Conservation (phyloP, 2,329 filamentous ascomycete genomes). For the Boeremia lycopersici region DNA sequence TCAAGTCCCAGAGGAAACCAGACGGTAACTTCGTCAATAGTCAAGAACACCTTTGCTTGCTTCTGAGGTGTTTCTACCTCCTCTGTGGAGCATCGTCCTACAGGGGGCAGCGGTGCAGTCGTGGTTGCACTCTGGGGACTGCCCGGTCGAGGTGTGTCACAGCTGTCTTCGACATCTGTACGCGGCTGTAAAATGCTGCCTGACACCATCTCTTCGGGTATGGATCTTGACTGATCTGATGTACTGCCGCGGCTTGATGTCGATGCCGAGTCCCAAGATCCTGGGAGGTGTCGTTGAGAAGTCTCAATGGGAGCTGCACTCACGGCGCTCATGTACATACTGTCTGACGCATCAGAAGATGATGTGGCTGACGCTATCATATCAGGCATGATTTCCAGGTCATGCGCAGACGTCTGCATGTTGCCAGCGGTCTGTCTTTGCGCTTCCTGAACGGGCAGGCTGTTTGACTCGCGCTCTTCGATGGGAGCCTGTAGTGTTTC, state of each 20-base stretch:
- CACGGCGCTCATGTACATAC: slow-evolving; percentile 81
- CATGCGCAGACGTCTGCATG: not conserved
- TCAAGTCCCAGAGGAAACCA: slow-evolving; percentile 45
- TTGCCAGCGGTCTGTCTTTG: slow-evolving; percentile 4
- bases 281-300: slow-evolving; percentile 44
- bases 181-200: slow-evolving; percentile 39
- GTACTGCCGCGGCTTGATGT: slow-evolving; percentile 38
- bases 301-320: slow-evolving; percentile 48
- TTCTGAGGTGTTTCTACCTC: slow-evolving; percentile 11
- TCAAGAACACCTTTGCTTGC: slow-evolving; percentile 41
- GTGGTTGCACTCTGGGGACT: slow-evolving; percentile 35
- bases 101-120: slow-evolving; percentile 18
- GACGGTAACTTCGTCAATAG: slow-evolving; percentile 46
- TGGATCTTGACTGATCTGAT: slow-evolving; percentile 34
- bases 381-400: slow-evolving; percentile 24
- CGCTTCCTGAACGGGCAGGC: slow-evolving; percentile 14
- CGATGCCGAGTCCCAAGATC: slow-evolving; percentile 50
- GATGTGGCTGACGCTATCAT: slow-evolving; percentile 67
- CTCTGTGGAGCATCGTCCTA: slow-evolving; percentile 3
- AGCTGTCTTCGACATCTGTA: slow-evolving; percentile 43
- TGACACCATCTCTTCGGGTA: slow-evolving; percentile 39
- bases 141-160: slow-evolving; percentile 47
- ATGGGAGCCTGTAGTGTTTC: slow-evolving; percentile 11
- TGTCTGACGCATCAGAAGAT: slow-evolving; percentile 80
- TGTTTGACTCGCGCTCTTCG: slow-evolving; percentile 22